phyloP scores from a whole-genome alignment of 306 rosid genomes.

The Lathyrus aphaca region DNA sequence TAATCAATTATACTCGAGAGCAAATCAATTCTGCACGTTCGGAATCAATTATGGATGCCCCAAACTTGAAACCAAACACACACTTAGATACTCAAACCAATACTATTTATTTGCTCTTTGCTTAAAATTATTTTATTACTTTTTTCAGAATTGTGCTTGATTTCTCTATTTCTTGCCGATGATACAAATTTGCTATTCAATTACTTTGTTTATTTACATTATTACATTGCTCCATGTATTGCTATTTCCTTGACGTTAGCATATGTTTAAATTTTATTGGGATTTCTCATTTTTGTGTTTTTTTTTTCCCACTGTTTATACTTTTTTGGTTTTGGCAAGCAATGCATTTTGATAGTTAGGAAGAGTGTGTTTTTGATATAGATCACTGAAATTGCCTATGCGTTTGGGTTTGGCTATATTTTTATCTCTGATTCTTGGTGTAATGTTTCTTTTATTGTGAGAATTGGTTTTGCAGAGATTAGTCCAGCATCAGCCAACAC shows the following conservation, averaged over 20 bases:
- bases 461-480: constrained; percentile 68
- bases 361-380: neutral
- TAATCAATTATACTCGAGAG: no score
- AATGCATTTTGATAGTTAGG: neutral
- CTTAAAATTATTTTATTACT: neutral
- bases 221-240: neutral
- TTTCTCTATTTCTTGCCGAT: neutral
- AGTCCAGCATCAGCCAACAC: constrained; percentile 97
- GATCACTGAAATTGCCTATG: constrained; percentile 6
- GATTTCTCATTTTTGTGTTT: neutral
- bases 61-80: no score
- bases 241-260: neutral
- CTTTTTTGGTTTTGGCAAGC: constrained; percentile 24
- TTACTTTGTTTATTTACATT: neutral
- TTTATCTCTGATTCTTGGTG: constrained; percentile 13
- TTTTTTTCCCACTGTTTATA: neutral
- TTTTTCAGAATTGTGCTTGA: neutral
- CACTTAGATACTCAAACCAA: neutral
- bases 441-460: constrained; percentile 37
- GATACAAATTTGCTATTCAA: neutral
- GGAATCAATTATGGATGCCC: no score
- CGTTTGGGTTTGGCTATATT: constrained; percentile 11
- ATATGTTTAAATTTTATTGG: neutral
- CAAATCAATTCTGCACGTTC: no score
- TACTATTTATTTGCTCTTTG: neutral